These are phyloP conservation scores for Penicillium antarcticum DNA, from an alignment of 495 filamentous ascomycete genomes.

Conservation along the genomic window DNA sequence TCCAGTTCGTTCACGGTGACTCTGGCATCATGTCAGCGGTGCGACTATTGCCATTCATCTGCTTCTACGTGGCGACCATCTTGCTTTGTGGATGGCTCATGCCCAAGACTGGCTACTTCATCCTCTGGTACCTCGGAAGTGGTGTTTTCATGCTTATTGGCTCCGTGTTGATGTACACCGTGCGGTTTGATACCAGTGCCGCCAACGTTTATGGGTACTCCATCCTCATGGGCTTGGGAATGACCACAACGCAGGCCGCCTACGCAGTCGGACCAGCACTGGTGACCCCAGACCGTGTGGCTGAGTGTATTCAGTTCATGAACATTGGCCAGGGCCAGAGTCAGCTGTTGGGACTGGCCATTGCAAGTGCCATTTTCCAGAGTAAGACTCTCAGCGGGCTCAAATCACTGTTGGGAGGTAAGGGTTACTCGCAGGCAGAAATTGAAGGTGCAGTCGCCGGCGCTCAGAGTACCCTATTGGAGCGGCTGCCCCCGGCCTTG, in stretches of 20 bases:
- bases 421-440: background rate
- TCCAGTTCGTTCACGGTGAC: slow-evolving; percentile 42
- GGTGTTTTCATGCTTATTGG: slow-evolving; percentile 13
- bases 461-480: slow-evolving; percentile 1
- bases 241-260: background rate
- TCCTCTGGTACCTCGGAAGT: slow-evolving; percentile 28
- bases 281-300: too few species aligned
- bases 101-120: slow-evolving; percentile 6
- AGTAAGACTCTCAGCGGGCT: background rate
- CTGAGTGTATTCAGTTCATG: background rate
- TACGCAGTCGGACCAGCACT: background rate
- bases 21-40: slow-evolving; percentile 32
- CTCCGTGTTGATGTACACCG: background rate
- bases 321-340: background rate
- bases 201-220: slow-evolving; percentile 51
- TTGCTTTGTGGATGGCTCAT: background rate
- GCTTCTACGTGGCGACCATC: slow-evolving; percentile 7
- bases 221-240: slow-evolving; percentile 49
- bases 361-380: background rate
- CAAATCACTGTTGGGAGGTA: background rate
- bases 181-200: slow-evolving; percentile 16
- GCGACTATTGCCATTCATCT: slow-evolving; percentile 33
- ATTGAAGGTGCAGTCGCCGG: background rate
- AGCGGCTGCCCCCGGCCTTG: background rate
- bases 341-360: background rate